These are phyloP conservation scores for Phytophthora capsici DNA, from an alignment of 352 stramenopile species.

Conservation along the genomic window DNA sequence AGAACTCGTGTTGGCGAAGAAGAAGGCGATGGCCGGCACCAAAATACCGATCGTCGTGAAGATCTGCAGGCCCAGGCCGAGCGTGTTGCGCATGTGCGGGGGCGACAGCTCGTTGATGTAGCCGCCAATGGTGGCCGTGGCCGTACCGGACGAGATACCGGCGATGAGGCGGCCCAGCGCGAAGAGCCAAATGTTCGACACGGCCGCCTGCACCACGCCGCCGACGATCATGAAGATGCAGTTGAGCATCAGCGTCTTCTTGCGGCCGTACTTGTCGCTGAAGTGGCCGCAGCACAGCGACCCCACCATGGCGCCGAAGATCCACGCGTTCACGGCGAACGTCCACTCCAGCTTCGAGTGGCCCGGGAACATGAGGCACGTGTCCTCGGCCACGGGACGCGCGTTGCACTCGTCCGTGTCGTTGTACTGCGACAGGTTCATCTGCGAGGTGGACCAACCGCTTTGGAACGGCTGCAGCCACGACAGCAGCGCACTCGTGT, in stretches of 20 bases:
- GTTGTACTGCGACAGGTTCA: constrained; percentile 34
- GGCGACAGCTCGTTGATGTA: constrained; percentile 36
- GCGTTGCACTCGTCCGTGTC: constrained; percentile 42
- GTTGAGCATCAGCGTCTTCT: constrained; percentile 33
- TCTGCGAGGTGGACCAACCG: constrained; percentile 37
- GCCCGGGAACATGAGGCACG: constrained; percentile 32
- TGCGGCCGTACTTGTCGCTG: constrained; percentile 29
- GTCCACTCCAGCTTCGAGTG: constrained; percentile 33
- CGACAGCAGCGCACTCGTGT: constrained; percentile 28
- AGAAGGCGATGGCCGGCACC: constrained; percentile 19
- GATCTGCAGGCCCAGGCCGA: constrained; percentile 21
- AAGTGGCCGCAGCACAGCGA: constrained; percentile 23
- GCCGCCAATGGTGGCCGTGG: constrained; percentile 40
- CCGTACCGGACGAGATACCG: constrained; percentile 43
- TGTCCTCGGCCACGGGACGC: constrained; percentile 27
- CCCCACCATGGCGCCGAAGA: constrained; percentile 26
- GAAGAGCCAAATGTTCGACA: constrained; percentile 43
- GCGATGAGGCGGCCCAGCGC: constrained; percentile 34
- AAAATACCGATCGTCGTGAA: constrained; percentile 28
- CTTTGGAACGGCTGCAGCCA: constrained; percentile 38
- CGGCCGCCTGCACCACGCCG: constrained; percentile 20
- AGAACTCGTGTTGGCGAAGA: constrained; percentile 31
- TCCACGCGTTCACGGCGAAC: constrained; percentile 30
- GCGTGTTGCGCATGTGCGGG: constrained; percentile 37
- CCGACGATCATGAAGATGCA: constrained; percentile 49